Conservation (phyloP, 1,284 basidiomycete species). For the Blastosporella zonata region DNA sequence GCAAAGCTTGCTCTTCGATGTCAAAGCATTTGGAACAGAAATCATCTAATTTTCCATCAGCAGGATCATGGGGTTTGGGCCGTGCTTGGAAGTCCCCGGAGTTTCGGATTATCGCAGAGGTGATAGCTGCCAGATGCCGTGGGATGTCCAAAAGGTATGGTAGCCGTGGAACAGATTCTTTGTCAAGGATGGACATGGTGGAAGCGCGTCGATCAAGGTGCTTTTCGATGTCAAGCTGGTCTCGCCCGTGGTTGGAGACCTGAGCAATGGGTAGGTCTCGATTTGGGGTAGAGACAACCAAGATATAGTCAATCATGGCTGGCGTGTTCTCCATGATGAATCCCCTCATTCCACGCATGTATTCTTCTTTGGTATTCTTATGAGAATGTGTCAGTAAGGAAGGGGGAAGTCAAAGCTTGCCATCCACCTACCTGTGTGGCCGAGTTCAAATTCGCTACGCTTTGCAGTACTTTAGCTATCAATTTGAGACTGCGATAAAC, state of each 20-base stretch:
- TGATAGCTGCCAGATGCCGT: constrained; percentile 66
- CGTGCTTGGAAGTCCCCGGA: constrained; percentile 37
- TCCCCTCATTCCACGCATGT: constrained; percentile 67
- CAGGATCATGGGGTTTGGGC: constrained; percentile 25
- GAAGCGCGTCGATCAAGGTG: constrained; percentile 52
- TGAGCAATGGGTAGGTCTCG: constrained; percentile 31
- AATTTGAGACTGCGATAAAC: constrained; percentile 74
- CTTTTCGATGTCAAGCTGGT: constrained; percentile 51
- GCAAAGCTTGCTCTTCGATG: constrained; percentile 68
- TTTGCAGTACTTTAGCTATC: constrained; percentile 79
- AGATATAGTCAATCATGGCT: constrained; percentile 74
- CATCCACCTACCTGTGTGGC: constrained; percentile 24
- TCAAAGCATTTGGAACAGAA: constrained; percentile 64
- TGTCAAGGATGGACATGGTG: constrained; percentile 52
- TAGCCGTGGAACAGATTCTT: constrained; percentile 66
- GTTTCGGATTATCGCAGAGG: constrained; percentile 69
- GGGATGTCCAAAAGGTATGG: constrained; percentile 71
- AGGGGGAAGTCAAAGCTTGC: neutral
- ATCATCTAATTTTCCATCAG: constrained; percentile 36
- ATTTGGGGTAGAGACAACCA: constrained; percentile 60
- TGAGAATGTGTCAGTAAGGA: neutral
- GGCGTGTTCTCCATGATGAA: constrained; percentile 58
- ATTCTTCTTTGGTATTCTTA: constrained; percentile 54
- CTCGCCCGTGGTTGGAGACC: constrained; percentile 41
- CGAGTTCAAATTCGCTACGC: constrained; percentile 72